Percentiles rank a stretch among this genome's conserved stretches.
Evolutionary conservation across 352 stramenopile species (phyloP).

Genomic region (Phytophthora fragariaefolia): DNA sequence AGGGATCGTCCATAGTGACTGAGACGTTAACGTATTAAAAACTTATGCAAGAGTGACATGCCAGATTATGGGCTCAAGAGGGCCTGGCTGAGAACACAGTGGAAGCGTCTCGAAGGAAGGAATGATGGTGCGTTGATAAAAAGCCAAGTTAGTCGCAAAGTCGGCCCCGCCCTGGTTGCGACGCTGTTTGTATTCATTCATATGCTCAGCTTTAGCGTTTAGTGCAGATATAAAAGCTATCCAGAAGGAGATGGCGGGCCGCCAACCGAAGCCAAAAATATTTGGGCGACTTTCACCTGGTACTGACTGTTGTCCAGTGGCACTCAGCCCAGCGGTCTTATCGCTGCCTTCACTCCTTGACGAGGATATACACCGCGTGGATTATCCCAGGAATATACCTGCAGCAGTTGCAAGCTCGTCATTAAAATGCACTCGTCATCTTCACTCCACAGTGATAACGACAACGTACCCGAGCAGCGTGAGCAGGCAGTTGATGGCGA

Average conservation of each 20-base stretch:
- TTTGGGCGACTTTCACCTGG: not conserved
- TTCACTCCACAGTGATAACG: not conserved
- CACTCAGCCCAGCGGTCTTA: not conserved
- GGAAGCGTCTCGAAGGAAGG: not conserved
- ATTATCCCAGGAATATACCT: not conserved
- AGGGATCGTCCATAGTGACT: slow-evolving; percentile 27
- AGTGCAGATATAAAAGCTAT: no score
- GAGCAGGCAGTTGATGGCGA: not conserved
- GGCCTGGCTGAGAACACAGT: not conserved
- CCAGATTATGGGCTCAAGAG: no score
- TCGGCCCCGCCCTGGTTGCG: not conserved
- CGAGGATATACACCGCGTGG: slow-evolving; percentile 34
- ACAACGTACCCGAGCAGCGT: not conserved
- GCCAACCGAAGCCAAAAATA: not conserved
- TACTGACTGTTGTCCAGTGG: not conserved
- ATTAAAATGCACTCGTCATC: not conserved
- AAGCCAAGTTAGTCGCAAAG: not conserved
- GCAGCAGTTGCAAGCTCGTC: not conserved
- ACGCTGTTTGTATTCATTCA: not conserved
- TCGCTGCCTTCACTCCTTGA: slow-evolving; percentile 43
- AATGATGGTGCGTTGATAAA: not conserved
- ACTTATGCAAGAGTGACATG: no score
- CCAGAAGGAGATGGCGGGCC: not conserved
- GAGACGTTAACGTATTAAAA: no score
- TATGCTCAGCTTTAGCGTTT: no score